Evolutionary conservation across 1,284 basidiomycete species (phyloP).

Genomic region (Rhodotorula mucilaginosa): DNA sequence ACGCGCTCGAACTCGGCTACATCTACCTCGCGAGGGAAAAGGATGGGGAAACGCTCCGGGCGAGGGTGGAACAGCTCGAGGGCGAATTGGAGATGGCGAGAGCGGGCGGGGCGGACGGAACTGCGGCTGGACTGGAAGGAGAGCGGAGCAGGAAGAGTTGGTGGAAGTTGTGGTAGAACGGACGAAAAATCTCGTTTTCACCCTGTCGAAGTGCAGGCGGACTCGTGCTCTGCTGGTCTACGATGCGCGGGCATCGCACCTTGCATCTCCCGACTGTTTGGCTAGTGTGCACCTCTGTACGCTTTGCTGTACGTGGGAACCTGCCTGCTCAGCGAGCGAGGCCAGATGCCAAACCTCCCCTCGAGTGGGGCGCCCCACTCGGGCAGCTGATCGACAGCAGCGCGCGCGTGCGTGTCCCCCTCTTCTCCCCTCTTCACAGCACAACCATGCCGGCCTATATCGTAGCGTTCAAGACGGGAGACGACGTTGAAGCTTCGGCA

Average conservation of each 20-base stretch:
- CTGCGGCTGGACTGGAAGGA: not conserved
- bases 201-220: not conserved
- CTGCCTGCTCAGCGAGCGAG: too few species aligned
- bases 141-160: not conserved
- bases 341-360: too few species aligned
- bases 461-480: slow-evolving; percentile 25
- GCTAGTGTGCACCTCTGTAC: too few species aligned
- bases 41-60: slow-evolving; percentile 12
- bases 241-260: too few species aligned
- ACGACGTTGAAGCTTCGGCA: slow-evolving; percentile 7
- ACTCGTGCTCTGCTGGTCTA: not conserved
- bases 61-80: slow-evolving; percentile 16
- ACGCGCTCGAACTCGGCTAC: slow-evolving; percentile 31
- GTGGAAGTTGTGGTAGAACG: slow-evolving; percentile 27
- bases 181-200: not conserved
- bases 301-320: too few species aligned
- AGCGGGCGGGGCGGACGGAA: not conserved
- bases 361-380: too few species aligned
- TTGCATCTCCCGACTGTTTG: too few species aligned
- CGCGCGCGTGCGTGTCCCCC: not conserved
- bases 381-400: not conserved
- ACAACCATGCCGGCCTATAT: slow-evolving; percentile 22
- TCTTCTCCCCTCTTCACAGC: not conserved
- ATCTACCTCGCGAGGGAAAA: slow-evolving; percentile 28
- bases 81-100: slow-evolving; percentile 7